These are phyloP conservation scores for Colletotrichum gigasporum DNA, from an alignment of 2,329 filamentous ascomycete species.

Conservation along the genomic window DNA sequence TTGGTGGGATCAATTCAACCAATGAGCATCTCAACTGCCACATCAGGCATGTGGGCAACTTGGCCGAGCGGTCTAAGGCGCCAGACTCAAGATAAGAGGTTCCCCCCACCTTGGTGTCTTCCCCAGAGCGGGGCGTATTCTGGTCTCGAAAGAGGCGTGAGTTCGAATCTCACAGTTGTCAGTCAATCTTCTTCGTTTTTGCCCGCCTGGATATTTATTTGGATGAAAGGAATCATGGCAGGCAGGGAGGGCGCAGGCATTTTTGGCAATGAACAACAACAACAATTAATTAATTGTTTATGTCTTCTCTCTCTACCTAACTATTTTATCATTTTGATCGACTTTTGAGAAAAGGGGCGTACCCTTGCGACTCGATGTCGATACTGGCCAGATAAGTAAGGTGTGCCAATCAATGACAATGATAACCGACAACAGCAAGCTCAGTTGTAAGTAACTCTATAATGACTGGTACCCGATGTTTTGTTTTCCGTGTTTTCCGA, in stretches of 20 bases:
- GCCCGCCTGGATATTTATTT: neutral
- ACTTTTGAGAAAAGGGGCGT: no score
- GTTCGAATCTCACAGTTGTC: constrained; percentile 23
- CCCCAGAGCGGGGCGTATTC: neutral
- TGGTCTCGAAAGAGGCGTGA: constrained; percentile 20
- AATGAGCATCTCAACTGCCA: neutral
- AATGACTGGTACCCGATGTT: no score
- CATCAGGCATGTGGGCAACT: constrained; percentile 15
- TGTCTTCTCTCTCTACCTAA: no score
- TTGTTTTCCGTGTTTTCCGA: neutral
- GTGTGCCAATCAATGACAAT: no score
- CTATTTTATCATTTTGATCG: no score
- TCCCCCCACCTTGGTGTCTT: neutral
- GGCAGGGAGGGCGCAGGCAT: no score
- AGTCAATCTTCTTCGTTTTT: neutral
- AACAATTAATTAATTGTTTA: no score
- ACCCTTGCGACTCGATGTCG: no score
- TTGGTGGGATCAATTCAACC: neutral
- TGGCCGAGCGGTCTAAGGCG: constrained; percentile 23
- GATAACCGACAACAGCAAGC: no score
- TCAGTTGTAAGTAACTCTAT: no score
- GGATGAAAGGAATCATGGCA: neutral
- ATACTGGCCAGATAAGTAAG: no score
- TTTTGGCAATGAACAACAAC: no score
- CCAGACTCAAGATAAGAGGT: constrained; percentile 12